Percentiles rank a stretch among this genome's conserved stretches.
These are phyloP conservation scores for Kurtzmaniella fragi DNA, from an alignment of 805 yeast species.

Conservation along the genomic window DNA sequence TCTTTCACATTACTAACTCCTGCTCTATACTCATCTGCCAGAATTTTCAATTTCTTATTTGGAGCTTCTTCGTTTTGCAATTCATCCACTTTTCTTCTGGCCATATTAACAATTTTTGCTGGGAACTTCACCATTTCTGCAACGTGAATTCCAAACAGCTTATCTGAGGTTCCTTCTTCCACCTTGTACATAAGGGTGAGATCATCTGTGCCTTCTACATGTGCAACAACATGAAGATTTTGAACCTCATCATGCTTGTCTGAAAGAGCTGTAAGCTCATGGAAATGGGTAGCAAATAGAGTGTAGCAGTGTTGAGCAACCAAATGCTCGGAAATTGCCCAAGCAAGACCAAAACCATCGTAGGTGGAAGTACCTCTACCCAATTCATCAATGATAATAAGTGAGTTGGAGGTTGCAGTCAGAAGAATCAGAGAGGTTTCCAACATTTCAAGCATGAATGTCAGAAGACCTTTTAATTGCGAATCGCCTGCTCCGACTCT, in stretches of 20 bases:
- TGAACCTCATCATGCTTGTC: constrained; percentile 58
- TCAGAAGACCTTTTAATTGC: constrained; percentile 92
- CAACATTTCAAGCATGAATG: constrained; percentile 88
- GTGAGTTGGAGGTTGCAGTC: constrained; percentile 70
- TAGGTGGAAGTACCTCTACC: constrained; percentile 90
- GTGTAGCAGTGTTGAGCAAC: constrained; percentile 72
- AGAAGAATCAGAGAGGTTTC: constrained; percentile 87
- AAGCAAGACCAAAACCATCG: constrained; percentile 97
- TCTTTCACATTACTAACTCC: constrained; percentile 50
- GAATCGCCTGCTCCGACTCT: constrained; percentile 99
- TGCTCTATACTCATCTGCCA: constrained; percentile 43
- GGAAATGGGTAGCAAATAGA: constrained; percentile 95
- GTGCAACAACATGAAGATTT: constrained; percentile 92
- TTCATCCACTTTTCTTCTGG: constrained; percentile 88
- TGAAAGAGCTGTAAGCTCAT: constrained; percentile 82
- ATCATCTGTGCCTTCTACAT: constrained; percentile 59
- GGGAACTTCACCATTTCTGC: constrained; percentile 96
- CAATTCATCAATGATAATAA: constrained; percentile 87
- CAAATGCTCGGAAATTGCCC: constrained; percentile 89
- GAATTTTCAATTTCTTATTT: constrained; percentile 47
- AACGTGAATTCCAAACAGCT: constrained; percentile 96
- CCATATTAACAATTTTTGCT: constrained; percentile 84
- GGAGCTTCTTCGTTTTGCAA: constrained; percentile 54
- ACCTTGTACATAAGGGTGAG: constrained; percentile 88
- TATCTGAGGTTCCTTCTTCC: constrained; percentile 94